Percentiles rank a stretch among this genome's conserved stretches.
Evolutionary conservation across 805 yeast genomes (phyloP).

Genomic region (Suhomyces faveliae): DNA sequence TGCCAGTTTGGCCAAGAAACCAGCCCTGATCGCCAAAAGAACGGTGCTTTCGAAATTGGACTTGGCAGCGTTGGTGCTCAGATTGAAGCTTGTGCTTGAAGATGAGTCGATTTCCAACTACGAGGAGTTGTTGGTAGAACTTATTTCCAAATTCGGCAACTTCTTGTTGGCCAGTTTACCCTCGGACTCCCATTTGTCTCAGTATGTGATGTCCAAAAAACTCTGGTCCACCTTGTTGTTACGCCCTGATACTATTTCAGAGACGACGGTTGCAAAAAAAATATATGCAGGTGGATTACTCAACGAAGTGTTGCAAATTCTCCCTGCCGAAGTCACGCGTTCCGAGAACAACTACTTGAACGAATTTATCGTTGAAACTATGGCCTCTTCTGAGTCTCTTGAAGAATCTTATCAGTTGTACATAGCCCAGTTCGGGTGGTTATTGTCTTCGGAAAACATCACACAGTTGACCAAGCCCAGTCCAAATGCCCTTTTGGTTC

Average conservation of each 20-base stretch:
- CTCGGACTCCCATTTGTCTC: constrained; percentile 11
- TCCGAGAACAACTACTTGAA: neutral
- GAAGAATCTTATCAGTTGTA: constrained; percentile 15
- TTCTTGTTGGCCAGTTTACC: constrained; percentile 17
- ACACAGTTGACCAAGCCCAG: constrained; percentile 6
- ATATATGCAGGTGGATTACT: constrained; percentile 29
- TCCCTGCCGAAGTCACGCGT: constrained; percentile 12
- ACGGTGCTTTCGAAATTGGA: constrained; percentile 49
- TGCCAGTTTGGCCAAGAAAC: constrained; percentile 2
- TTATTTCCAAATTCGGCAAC: constrained; percentile 48
- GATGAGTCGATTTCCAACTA: constrained; percentile 21
- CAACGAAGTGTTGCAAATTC: constrained; percentile 36
- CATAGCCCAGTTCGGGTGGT: constrained; percentile 25
- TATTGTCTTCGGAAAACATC: constrained; percentile 22
- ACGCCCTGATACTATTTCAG: neutral
- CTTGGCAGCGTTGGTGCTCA: constrained; percentile 42
- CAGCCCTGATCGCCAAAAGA: constrained; percentile 18
- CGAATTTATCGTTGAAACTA: neutral
- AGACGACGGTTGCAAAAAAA: constrained; percentile 18
- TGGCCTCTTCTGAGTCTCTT: neutral
- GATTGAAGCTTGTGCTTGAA: constrained; percentile 31
- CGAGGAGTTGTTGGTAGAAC: constrained; percentile 26
- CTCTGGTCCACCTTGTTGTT: constrained; percentile 25
- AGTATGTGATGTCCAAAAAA: constrained; percentile 18
- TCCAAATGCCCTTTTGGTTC: constrained; percentile 1